Evolutionary conservation across 495 filamentous ascomycete species (phyloP), one percentile per base, ranked within the genome.

Genomic region (Penicillium cosmopolitanum): DNA sequence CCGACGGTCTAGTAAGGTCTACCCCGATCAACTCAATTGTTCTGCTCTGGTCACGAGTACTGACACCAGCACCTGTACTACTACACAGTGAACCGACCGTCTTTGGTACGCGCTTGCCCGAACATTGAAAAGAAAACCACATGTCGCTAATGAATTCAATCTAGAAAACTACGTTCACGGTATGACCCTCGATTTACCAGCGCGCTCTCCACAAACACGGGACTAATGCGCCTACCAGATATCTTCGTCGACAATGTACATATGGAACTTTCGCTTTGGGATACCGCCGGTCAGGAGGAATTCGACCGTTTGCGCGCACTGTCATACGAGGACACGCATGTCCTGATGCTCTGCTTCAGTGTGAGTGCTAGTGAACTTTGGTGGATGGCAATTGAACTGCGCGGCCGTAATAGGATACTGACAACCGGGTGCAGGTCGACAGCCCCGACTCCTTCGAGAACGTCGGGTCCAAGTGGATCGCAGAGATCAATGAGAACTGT

Each of bases 231-330:
- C 65, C 19, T 56, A 51, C 46, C 23, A 96, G 95, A 98, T 76
- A 96, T 98, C 70, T 98, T 95, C 76, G 95, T 98, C 73, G 95
- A 98, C 71, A 90, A 87, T 73, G 88, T 89, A 52, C 95, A 98
- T 76, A 96, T 98, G 73, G 95, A 98, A 74, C 82, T 98, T 57
- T 96, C 92, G 47, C 82, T 98, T 57, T 98, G 95, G 95, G 95
- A 98, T 77, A 98, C 95, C 0, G 95, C 95, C 31, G 95, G 95
- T 15, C 95, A 98, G 79, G 95, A 98, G 80, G 95, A 98, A 86
- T 98, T 98, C 78, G 95, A 98, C 77, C 90, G 95, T 18, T 80
- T 98, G 71, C 89, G 95, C 64, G 93, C 91, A 59, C 85, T 98
- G 15, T 96, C 92, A 57, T 98, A 98, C 79, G 96, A 96, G 67